Conservation (phyloP, 441 rosid genomes). For the Flueggea neowawraea region DNA sequence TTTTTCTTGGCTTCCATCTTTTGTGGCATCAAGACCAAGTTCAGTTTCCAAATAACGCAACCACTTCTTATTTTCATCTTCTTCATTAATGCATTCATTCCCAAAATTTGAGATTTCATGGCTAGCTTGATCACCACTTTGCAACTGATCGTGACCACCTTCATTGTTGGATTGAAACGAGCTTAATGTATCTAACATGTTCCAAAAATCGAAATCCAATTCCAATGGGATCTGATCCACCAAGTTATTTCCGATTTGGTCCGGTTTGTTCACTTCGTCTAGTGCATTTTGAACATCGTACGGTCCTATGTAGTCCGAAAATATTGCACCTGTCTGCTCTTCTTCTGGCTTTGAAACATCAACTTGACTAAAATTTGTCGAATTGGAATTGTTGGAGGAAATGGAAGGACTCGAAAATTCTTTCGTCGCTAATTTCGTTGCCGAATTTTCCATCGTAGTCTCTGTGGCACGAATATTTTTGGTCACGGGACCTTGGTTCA, state of each 20-base stretch:
- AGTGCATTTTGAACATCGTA: constrained; percentile 12
- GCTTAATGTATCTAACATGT: constrained; percentile 39
- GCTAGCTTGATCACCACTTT: constrained; percentile 10
- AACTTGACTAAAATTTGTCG: constrained; percentile 14
- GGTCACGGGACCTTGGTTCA: constrained; percentile 13
- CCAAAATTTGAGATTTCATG: constrained; percentile 20
- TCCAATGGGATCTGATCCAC: constrained; percentile 50
- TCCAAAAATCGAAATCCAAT: constrained; percentile 68
- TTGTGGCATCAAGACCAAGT: constrained; percentile 48
- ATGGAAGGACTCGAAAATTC: constrained; percentile 31
- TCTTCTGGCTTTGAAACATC: constrained; percentile 21
- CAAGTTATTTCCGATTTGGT: constrained; percentile 7
- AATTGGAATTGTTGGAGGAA: constrained; percentile 34
- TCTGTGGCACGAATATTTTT: constrained; percentile 16
- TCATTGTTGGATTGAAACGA: too few species aligned
- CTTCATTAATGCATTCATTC: constrained; percentile 8
- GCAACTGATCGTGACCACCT: not conserved
- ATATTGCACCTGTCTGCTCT: constrained; percentile 15
- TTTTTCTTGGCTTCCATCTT: constrained; percentile 18
- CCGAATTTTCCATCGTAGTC: not conserved
- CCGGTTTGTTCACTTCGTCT: constrained; percentile 74
- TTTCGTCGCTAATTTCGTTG: constrained; percentile 4
- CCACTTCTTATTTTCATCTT: constrained; percentile 52
- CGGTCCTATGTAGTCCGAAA: constrained; percentile 21
- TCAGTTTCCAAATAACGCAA: constrained; percentile 60